Percentiles rank a stretch among this genome's conserved stretches.
phyloP scores from a whole-genome alignment of 1,284 basidiomycete genomes.

The Fomes fomentarius region DNA sequence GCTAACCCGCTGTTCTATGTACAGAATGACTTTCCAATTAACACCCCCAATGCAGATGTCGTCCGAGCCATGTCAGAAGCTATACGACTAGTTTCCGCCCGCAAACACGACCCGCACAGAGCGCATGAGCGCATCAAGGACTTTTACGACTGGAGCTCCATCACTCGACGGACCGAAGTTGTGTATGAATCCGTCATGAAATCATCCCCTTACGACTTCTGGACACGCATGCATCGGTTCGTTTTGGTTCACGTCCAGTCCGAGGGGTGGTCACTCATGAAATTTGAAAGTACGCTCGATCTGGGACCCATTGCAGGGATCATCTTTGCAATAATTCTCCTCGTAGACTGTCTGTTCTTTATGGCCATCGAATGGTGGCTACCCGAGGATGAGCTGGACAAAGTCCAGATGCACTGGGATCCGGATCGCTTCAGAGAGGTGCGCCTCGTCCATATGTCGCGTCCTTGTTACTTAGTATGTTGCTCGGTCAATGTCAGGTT shows the following conservation, averaged over 20 bases:
- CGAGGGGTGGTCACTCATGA: not conserved
- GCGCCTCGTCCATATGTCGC: no score
- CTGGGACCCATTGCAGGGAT: constrained; percentile 76
- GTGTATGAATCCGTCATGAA: constrained; percentile 80
- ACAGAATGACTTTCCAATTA: not conserved
- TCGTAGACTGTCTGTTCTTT: constrained; percentile 83
- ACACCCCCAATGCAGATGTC: constrained; percentile 60
- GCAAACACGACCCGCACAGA: constrained; percentile 75
- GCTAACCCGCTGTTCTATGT: constrained; percentile 6
- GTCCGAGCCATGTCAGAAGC: constrained; percentile 84
- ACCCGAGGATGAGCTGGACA: constrained; percentile 71
- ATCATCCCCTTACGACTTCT: constrained; percentile 62
- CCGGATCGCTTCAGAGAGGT: constrained; percentile 40
- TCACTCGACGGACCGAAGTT: constrained; percentile 79
- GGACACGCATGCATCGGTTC: constrained; percentile 74
- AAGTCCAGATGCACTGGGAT: constrained; percentile 55
- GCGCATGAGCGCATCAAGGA: constrained; percentile 79
- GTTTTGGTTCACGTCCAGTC: not conserved
- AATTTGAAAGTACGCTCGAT: constrained; percentile 37
- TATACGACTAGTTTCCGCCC: constrained; percentile 68
- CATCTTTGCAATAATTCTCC: constrained; percentile 79
- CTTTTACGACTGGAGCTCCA: constrained; percentile 91
- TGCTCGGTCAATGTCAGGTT: no score
- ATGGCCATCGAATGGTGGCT: constrained; percentile 76
- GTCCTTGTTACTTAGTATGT: no score